Percentiles rank a stretch among this genome's conserved stretches.
Evolutionary conservation across 176 grass and related monocot species (phyloP).

Genomic region (Paspalum notatum): DNA sequence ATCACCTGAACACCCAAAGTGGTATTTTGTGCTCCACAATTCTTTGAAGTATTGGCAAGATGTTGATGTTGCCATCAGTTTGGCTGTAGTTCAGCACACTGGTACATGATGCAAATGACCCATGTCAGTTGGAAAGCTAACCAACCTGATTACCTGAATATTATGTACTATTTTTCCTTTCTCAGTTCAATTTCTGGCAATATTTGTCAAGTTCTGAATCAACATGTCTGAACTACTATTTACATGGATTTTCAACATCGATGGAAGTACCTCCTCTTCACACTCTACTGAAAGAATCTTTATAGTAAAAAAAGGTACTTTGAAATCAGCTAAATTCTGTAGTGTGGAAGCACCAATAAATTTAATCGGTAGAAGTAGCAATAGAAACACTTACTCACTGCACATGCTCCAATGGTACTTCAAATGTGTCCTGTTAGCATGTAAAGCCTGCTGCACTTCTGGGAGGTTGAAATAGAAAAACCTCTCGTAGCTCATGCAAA

Average conservation of each 20-base stretch:
- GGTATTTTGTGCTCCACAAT: constrained; percentile 86
- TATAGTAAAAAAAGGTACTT: not conserved
- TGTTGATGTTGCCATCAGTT: constrained; percentile 78
- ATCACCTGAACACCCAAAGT: constrained; percentile 94
- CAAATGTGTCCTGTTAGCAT: constrained; percentile 91
- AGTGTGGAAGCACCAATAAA: not conserved
- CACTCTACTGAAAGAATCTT: not conserved
- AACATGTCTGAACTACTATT: not conserved
- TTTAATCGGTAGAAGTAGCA: not conserved
- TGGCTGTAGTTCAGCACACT: constrained; percentile 89
- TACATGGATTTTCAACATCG: not conserved
- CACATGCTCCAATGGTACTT: constrained; percentile 92
- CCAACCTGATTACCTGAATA: not conserved
- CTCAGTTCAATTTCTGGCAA: not conserved
- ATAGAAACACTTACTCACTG: constrained; percentile 70
- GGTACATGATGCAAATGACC: constrained; percentile 28
- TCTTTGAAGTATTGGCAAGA: constrained; percentile 82
- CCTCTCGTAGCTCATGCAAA: constrained; percentile 93
- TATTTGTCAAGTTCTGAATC: not conserved
- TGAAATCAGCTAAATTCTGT: not conserved
- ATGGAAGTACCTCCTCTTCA: not conserved
- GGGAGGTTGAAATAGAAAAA: constrained; percentile 91
- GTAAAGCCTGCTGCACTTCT: constrained; percentile 88
- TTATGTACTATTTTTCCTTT: not conserved
- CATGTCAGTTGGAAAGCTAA: constrained; percentile 30